Evolutionary conservation across 2,329 filamentous ascomycete species (phyloP).

Genomic region (Paecilomyces sp.): DNA sequence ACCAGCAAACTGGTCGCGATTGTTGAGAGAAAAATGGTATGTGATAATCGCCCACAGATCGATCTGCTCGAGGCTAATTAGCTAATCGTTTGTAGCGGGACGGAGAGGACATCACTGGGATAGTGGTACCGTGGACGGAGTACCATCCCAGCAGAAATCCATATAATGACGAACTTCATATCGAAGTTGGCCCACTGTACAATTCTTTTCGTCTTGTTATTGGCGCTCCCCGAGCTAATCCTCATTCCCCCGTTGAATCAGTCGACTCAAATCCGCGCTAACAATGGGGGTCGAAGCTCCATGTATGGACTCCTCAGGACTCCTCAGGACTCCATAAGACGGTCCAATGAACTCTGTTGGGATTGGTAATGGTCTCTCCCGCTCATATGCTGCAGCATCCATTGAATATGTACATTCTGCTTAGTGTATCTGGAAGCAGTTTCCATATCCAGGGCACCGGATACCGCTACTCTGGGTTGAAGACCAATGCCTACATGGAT

Average conservation of each 20-base stretch:
- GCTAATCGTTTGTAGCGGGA: not conserved
- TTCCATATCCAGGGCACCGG: not conserved
- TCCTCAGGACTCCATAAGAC: not conserved
- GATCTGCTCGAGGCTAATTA: not conserved
- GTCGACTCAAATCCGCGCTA: not conserved
- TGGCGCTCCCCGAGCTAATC: not conserved
- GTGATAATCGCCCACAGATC: not conserved
- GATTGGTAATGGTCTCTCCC: not conserved
- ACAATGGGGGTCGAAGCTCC: not conserved
- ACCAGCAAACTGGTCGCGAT: not conserved
- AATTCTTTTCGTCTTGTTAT: not conserved
- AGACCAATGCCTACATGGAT: not conserved
- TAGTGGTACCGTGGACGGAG: not conserved
- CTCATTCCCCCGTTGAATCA: not conserved
- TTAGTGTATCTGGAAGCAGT: not conserved
- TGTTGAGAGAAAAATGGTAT: not conserved
- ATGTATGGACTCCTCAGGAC: not conserved
- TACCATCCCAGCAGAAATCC: not conserved
- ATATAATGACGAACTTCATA: not conserved
- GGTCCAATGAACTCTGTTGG: not conserved
- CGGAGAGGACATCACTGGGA: not conserved
- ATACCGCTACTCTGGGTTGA: not conserved
- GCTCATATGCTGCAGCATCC: not conserved
- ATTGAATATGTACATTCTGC: not conserved
- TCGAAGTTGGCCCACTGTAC: not conserved